Evolutionary conservation across 176 grass and related monocot genomes (phyloP), one percentile per base, ranked within the genome.

Genomic region (Oryza longistaminata): DNA sequence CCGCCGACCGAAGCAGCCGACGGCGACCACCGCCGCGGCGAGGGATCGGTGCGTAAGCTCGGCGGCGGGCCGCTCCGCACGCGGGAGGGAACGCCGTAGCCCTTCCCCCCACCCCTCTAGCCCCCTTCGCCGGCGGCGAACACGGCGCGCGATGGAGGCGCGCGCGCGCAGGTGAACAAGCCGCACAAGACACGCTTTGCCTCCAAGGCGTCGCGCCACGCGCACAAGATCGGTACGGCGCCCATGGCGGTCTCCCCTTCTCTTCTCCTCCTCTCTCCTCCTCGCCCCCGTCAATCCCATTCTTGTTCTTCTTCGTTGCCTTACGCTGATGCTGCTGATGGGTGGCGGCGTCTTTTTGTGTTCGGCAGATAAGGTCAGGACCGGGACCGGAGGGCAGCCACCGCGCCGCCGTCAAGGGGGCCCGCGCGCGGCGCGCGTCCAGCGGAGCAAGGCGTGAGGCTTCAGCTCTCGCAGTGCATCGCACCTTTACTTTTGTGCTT

Each of bases 131-230:
- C 49, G 78, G 14, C 68, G 19, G 33, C 69, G 61, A 24, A 2
- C 55, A 61, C 78, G 52, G 3, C 61, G 21, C 79, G 27, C 37
- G 14, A 98, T 98, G 96, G 76, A 24, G 85, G 89, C 34, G 70
- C 82, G 16, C 89, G 91, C 4, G 61, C 96, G 22, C 96, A 98
- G 93, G 89, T 95, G 29, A 98, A 98, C 83, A 98, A 98, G 88
- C 16, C 91, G 71, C 96, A 98, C 89, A 98, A 98, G 87, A 93
- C 24, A 5, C 96, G 96, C 35, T 98, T 88, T 77, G 89, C 93
- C 25, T 93, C 96, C 70, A 98, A 98, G 87, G 70, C 93, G 10
- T 98, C 96, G 53, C 93, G 96, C 80, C 88, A 95, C 44, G 74
- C 86, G 48, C 96, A 98, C 70, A 89, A 91, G 64, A 92, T 87